phyloP scores from a whole-genome alignment of 768 basidiomycete genomes.

The Postia placenta region DNA sequence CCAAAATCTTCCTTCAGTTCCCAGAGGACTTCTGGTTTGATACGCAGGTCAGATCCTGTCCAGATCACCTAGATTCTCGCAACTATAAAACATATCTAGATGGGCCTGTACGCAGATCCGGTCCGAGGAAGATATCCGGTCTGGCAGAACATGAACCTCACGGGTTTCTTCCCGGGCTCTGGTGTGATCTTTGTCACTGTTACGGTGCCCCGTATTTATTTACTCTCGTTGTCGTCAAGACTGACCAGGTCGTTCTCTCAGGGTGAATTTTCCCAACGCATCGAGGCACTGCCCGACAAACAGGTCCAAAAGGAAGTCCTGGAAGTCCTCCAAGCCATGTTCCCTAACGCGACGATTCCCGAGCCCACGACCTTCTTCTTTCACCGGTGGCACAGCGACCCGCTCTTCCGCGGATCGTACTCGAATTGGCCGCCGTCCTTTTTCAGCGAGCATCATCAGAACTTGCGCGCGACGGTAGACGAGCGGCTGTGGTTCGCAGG shows the following conservation, averaged over 20 bases:
- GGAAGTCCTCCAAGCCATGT: slow-evolving; percentile 49
- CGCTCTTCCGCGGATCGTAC: slow-evolving; percentile 52
- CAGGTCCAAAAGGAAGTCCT: slow-evolving; percentile 48
- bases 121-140: slow-evolving; percentile 58
- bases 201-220: slow-evolving; percentile 22
- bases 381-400: slow-evolving; percentile 44
- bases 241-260: slow-evolving; percentile 13
- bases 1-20: slow-evolving; percentile 66
- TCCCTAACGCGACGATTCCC: slow-evolving; percentile 43
- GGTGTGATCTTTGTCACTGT: slow-evolving; percentile 53
- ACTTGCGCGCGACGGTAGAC: slow-evolving; percentile 48
- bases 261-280: slow-evolving; percentile 53
- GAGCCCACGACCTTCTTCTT: slow-evolving; percentile 48
- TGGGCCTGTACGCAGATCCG: slow-evolving; percentile 52
- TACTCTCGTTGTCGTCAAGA: neutral
- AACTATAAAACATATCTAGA: slow-evolving; percentile 24
- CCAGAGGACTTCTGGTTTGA: slow-evolving; percentile 54
- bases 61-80: too few relatives aligned
- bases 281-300: slow-evolving; percentile 42
- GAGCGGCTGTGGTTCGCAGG: slow-evolving; percentile 55
- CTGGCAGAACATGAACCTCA: slow-evolving; percentile 60
- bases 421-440: slow-evolving; percentile 62
- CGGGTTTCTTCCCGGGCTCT: slow-evolving; percentile 53
- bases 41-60: slow-evolving; percentile 31
- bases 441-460: slow-evolving; percentile 43